These are phyloP conservation scores for Triangularia verruculosa DNA, from an alignment of 2,329 filamentous ascomycete genomes.

Conservation along the genomic window DNA sequence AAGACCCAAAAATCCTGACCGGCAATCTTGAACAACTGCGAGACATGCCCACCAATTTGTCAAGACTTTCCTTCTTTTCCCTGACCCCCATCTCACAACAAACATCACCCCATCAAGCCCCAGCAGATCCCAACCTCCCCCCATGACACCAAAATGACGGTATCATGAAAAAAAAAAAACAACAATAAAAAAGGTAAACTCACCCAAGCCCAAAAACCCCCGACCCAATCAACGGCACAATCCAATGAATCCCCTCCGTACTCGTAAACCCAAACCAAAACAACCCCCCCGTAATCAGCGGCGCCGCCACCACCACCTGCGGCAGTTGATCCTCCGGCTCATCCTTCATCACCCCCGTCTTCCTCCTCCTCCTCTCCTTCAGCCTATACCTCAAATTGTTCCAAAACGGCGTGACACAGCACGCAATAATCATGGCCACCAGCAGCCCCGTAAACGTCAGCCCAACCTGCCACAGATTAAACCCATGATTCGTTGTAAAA, in stretches of 20 bases:
- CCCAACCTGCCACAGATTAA: slow-evolving; percentile 77
- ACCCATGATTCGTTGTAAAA: slow-evolving; percentile 70
- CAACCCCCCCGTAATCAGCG: slow-evolving; percentile 75
- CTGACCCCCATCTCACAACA: neutral
- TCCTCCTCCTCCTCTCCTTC: slow-evolving; percentile 49
- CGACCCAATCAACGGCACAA: slow-evolving; percentile 70
- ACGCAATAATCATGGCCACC: slow-evolving; percentile 63
- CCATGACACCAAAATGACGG: slow-evolving; percentile 9
- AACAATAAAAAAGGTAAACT: slow-evolving; percentile 42
- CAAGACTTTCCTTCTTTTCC: neutral
- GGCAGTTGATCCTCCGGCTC: slow-evolving; percentile 88
- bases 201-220: slow-evolving; percentile 68
- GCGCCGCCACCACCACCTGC: slow-evolving; percentile 68
- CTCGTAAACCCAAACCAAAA: slow-evolving; percentile 91
- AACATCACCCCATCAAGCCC: neutral
- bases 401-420: slow-evolving; percentile 65
- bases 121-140: neutral
- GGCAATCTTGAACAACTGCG: neutral
- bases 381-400: slow-evolving; percentile 56
- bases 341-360: slow-evolving; percentile 55
- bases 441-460: slow-evolving; percentile 72
- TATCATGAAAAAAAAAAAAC: neutral
- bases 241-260: slow-evolving; percentile 71
- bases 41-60: neutral
- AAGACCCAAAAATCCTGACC: neutral